Percentiles rank a stretch among this genome's conserved stretches.
phyloP scores from a whole-genome alignment of 2,329 filamentous ascomycete genomes.

The Mariannaea elegans region DNA sequence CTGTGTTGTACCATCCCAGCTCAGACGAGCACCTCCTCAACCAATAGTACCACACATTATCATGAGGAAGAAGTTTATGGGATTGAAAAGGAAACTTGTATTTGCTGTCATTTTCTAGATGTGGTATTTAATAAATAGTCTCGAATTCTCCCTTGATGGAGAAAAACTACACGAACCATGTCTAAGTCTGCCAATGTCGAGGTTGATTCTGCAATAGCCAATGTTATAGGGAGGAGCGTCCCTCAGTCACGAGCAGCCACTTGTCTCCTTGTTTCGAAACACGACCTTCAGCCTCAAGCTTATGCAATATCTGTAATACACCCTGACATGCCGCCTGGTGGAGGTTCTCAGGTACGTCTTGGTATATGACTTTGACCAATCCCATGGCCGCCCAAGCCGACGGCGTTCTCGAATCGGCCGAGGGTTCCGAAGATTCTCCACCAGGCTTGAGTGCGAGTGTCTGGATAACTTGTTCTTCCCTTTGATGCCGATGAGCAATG shows the following conservation, averaged over 20 bases:
- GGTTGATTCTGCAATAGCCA: background rate
- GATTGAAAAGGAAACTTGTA: no score
- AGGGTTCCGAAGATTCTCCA: constrained; percentile 46
- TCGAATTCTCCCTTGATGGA: no score
- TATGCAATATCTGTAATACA: constrained; percentile 79
- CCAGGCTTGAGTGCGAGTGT: constrained; percentile 54
- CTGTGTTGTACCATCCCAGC: background rate
- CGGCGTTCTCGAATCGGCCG: constrained; percentile 27
- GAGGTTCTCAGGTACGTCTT: constrained; percentile 77
- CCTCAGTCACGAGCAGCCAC: constrained; percentile 40
- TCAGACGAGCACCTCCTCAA: no score
- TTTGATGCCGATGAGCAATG: constrained; percentile 79
- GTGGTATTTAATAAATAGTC: no score
- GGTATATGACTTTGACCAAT: constrained; percentile 88
- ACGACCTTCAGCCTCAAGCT: constrained; percentile 78
- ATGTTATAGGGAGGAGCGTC: constrained; percentile 35
- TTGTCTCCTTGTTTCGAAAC: constrained; percentile 54
- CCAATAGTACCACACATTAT: no score
- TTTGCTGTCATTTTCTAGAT: no score
- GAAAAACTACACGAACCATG: background rate
- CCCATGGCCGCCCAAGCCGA: constrained; percentile 76
- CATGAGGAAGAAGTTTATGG: no score
- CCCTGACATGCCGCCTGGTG: constrained; percentile 80
- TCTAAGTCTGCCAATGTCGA: background rate
- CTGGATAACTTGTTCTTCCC: constrained; percentile 80